Percentiles rank a stretch among this genome's conserved stretches.
Evolutionary conservation across 768 basidiomycete species (phyloP).

Genomic region (Boletus patriciae): DNA sequence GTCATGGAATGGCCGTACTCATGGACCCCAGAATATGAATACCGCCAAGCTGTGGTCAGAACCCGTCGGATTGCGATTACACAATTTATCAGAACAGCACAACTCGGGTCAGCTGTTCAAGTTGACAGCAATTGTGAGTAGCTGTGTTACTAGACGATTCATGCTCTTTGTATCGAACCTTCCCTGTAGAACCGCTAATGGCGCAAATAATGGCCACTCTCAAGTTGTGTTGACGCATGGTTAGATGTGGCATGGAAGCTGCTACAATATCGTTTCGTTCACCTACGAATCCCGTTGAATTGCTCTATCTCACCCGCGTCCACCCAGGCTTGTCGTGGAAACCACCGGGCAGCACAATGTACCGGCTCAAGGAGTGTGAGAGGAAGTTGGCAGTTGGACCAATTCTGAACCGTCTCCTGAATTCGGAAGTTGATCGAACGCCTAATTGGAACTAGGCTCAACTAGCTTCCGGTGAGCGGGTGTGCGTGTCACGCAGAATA

Average conservation of each 20-base stretch:
- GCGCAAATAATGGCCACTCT: not conserved
- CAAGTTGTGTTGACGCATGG: not conserved
- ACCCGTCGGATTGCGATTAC: not conserved
- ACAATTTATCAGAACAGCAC: not conserved
- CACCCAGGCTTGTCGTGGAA: no score
- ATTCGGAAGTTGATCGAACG: not conserved
- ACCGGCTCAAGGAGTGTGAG: not conserved
- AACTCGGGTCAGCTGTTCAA: not conserved
- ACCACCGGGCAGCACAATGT: not conserved
- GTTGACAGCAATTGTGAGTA: not conserved
- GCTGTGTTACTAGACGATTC: constrained; percentile 2
- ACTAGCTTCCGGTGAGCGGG: not conserved
- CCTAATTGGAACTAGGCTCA: not conserved
- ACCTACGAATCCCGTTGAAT: not conserved
- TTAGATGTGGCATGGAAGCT: not conserved
- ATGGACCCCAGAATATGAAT: not conserved
- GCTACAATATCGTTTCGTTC: not conserved
- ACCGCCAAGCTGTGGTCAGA: constrained; percentile 14
- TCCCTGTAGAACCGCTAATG: not conserved
- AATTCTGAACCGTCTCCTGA: not conserved
- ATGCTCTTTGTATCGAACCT: not conserved
- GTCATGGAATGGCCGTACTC: not conserved
- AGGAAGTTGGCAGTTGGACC: not conserved
- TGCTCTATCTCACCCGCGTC: not conserved
- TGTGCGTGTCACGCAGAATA: not conserved